Percentiles rank a stretch among this genome's conserved stretches.
Conservation (phyloP, 2,329 filamentous ascomycete species). For the Mollisia scopiformis region DNA sequence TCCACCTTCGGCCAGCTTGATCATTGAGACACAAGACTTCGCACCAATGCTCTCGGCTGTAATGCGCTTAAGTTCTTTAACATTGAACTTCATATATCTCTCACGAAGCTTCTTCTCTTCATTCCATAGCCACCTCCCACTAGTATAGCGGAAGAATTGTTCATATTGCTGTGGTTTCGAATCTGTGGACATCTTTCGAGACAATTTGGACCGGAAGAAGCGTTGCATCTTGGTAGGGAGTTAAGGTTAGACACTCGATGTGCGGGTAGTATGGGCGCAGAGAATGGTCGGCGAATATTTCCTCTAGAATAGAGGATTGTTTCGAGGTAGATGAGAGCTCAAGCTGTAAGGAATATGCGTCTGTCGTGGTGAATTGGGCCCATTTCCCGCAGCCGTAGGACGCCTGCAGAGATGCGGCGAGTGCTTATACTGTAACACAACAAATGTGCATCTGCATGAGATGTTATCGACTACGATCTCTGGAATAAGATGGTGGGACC, state of each 20-base stretch:
- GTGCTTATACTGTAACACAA: too few species aligned
- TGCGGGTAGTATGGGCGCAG: neutral
- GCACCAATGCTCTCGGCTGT: constrained; percentile 37
- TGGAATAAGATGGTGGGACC: too few species aligned
- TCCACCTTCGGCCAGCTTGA: constrained; percentile 41
- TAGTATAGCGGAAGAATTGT: constrained; percentile 37
- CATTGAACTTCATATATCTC: constrained; percentile 39
- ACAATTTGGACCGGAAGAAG: neutral
- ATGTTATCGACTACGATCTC: too few species aligned
- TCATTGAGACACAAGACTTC: constrained; percentile 38
- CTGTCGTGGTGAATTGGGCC: too few species aligned
- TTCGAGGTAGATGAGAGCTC: neutral
- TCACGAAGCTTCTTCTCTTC: constrained; percentile 39
- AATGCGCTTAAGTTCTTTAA: constrained; percentile 37
- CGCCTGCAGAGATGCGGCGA: too few species aligned
- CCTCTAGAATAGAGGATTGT: neutral
- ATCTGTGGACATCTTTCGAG: neutral
- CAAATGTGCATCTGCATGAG: too few species aligned
- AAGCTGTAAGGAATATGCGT: neutral
- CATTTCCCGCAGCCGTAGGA: too few species aligned
- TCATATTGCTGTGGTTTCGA: constrained; percentile 16
- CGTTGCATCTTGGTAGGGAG: neutral
- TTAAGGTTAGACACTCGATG: neutral
- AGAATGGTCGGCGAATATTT: neutral
- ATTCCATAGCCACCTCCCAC: constrained; percentile 40